Conservation (phyloP, 306 rosid species). For the Ochetophila trinervis region DNA sequence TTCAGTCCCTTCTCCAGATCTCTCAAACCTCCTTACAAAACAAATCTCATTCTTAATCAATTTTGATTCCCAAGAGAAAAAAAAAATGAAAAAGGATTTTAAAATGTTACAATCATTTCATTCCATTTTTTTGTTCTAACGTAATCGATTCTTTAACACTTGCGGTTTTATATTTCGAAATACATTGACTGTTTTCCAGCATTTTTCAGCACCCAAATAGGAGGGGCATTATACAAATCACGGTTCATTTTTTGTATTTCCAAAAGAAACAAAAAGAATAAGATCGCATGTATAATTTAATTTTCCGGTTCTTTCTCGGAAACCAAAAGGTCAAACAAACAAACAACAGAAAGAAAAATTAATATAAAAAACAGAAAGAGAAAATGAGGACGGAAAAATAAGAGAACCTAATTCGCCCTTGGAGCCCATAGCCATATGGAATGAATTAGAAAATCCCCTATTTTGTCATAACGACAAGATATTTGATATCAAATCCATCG, state of each 20-base stretch:
- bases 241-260: neutral
- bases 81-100: neutral
- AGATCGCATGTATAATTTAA: too few relatives aligned
- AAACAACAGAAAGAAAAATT: too few relatives aligned
- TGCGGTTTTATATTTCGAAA: too few relatives aligned
- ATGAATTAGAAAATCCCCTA: neutral
- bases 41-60: neutral
- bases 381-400: neutral
- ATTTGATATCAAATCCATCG: neutral
- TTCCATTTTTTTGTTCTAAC: neutral
- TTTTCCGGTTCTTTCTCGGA: neutral
- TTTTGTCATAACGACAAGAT: neutral
- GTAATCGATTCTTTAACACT: too few relatives aligned
- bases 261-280: neutral
- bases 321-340: neutral
- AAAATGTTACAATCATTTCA: neutral
- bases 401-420: neutral
- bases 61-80: neutral
- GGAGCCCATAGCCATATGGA: neutral
- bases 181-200: too few relatives aligned
- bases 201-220: neutral
- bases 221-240: neutral
- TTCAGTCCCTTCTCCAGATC: slow-evolving; percentile 34
- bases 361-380: too few relatives aligned
- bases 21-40: slow-evolving; percentile 26